phyloP scores from a whole-genome alignment of 768 basidiomycete genomes.

The Inosperma sp. region DNA sequence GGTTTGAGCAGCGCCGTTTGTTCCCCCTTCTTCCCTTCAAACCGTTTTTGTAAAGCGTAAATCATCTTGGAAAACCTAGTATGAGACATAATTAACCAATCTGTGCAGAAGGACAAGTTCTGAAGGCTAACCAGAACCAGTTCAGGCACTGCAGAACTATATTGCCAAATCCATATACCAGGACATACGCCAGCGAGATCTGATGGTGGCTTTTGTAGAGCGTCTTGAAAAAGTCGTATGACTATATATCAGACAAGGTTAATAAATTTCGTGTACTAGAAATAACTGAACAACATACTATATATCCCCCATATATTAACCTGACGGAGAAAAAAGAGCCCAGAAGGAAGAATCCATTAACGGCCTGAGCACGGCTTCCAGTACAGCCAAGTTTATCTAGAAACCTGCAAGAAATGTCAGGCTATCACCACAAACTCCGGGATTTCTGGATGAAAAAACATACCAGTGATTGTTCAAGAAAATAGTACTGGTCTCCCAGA shows the following conservation, averaged over 20 bases:
- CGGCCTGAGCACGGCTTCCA: conserved; percentile 58
- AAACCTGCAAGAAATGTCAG: conserved; percentile 42
- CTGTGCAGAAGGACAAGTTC: background rate
- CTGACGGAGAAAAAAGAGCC: conserved; percentile 65
- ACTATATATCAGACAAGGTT: conserved; percentile 38
- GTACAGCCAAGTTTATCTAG: conserved; percentile 73
- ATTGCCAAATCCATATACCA: conserved; percentile 56
- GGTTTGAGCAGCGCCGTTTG: conserved; percentile 19
- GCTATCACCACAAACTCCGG: background rate
- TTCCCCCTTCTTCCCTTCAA: conserved; percentile 31
- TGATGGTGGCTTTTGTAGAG: conserved; percentile 50
- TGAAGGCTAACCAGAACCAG: conserved; percentile 62
- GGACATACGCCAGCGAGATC: conserved; percentile 47
- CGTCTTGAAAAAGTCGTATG: conserved; percentile 59
- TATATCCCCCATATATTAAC: conserved; percentile 61
- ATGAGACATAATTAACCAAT: background rate
- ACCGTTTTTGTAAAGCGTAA: conserved; percentile 56
- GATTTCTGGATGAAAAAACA: conserved; percentile 13
- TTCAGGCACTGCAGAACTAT: conserved; percentile 68
- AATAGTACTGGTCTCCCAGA: conserved; percentile 85
- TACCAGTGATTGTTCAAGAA: conserved; percentile 89
- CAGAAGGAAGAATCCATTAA: conserved; percentile 69
- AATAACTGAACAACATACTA: conserved; percentile 31
- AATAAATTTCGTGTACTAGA: background rate
- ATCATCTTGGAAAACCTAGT: conserved; percentile 76